A percentile compares a stretch with the other conserved stretches of the same genome.
phyloP scores from a whole-genome alignment of 169 alveolate species.

The Plasmodium coatneyi region DNA sequence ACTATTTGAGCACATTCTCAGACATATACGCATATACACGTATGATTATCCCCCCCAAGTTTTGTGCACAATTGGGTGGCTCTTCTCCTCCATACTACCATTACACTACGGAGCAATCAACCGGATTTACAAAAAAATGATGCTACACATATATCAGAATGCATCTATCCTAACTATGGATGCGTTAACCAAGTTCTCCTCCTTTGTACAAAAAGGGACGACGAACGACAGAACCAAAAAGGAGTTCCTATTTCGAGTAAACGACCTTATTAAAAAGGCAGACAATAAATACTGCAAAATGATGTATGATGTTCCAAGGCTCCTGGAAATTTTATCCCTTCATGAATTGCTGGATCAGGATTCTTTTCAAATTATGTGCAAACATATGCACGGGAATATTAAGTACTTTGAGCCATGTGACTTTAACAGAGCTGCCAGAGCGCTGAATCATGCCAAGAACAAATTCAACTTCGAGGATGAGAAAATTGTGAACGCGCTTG shows the following conservation, averaged over 20 bases:
- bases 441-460: slow-evolving; percentile 67
- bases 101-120: slow-evolving; percentile 66
- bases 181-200: slow-evolving; percentile 64
- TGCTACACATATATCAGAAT: slow-evolving; percentile 18
- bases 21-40: slow-evolving; percentile 35
- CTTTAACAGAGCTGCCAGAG: slow-evolving; percentile 80
- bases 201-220: slow-evolving; percentile 74
- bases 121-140: slow-evolving; percentile 60
- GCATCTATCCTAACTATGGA: slow-evolving; percentile 15
- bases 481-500: slow-evolving; percentile 77
- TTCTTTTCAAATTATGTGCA: slow-evolving; percentile 80
- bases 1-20: slow-evolving; percentile 75
- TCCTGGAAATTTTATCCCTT: slow-evolving; percentile 76
- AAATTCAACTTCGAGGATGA: slow-evolving; percentile 42
- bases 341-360: slow-evolving; percentile 57
- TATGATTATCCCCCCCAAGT: slow-evolving; percentile 74
- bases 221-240: not conserved
- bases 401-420: slow-evolving; percentile 86
- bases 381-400: slow-evolving; percentile 79
- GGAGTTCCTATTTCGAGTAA: slow-evolving; percentile 55
- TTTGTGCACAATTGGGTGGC: slow-evolving; percentile 34
- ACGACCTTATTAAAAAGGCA: slow-evolving; percentile 24
- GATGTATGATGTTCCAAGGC: slow-evolving; percentile 79
- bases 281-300: slow-evolving; percentile 18
- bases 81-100: slow-evolving; percentile 48